A percentile compares a stretch with the other conserved stretches of the same genome.
Conservation (phyloP, 352 stramenopile species). For the Globisporangium cylindrosporum region DNA sequence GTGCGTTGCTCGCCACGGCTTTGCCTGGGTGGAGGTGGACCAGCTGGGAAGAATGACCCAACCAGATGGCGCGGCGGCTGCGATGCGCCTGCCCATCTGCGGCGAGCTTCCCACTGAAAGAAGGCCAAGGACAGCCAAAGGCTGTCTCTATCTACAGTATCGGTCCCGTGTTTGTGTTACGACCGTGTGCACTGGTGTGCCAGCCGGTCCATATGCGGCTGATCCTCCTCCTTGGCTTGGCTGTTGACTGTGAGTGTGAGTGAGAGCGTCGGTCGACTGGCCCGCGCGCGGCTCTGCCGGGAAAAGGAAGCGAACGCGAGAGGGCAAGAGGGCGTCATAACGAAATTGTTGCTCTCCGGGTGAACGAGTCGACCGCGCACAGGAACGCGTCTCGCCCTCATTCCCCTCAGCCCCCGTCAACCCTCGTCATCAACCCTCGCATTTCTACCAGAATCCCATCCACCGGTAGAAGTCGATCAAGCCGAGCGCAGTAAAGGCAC, state of each 20-base stretch:
- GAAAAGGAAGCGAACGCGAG: background rate
- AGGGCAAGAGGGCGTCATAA: constrained; percentile 11
- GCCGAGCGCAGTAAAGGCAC: background rate
- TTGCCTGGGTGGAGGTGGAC: constrained; percentile 15
- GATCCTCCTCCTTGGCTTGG: background rate
- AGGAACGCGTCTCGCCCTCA: constrained; percentile 20
- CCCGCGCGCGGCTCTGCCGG: background rate
- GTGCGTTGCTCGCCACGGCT: background rate
- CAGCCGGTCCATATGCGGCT: constrained; percentile 10
- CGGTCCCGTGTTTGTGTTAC: constrained; percentile 2
- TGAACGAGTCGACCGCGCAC: constrained; percentile 20
- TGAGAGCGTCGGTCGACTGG: constrained; percentile 2
- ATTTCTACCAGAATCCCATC: background rate
- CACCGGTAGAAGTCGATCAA: background rate
- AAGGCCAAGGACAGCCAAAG: background rate
- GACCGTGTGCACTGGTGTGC: constrained; percentile 6
- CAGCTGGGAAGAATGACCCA: constrained; percentile 24
- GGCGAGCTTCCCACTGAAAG: constrained; percentile 13
- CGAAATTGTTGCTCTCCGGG: constrained; percentile 20
- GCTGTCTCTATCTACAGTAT: constrained; percentile 13
- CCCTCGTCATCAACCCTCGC: background rate
- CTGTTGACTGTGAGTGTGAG: background rate
- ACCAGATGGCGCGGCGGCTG: constrained; percentile 13
- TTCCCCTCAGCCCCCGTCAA: background rate
- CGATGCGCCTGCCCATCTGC: constrained; percentile 17